Evolutionary conservation across 2,329 filamentous ascomycete genomes (phyloP).

Genomic region (Trichoderma simmonsii): DNA sequence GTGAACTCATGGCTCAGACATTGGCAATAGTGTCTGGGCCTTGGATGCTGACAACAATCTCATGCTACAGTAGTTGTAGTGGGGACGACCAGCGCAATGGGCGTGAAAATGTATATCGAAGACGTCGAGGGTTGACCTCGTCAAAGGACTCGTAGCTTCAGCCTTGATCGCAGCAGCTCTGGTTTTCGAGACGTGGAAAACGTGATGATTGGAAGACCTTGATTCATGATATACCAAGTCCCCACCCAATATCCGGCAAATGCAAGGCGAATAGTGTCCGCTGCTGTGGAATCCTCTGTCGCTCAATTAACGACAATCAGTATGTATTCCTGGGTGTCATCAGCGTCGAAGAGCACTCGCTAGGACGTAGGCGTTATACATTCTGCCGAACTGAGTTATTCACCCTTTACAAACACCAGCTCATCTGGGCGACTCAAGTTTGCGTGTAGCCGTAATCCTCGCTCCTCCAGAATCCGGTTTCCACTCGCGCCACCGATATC

Average conservation of each 20-base stretch:
- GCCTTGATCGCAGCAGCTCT: background rate
- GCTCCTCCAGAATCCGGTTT: background rate
- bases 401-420: background rate
- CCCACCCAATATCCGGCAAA: background rate
- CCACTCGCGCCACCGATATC: background rate
- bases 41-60: too few species aligned
- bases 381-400: background rate
- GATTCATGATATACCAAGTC: background rate
- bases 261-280: background rate
- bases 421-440: background rate
- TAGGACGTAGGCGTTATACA: too few species aligned
- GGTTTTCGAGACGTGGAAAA: background rate
- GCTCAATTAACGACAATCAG: too few species aligned
- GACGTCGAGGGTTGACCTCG: too few species aligned
- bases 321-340: too few species aligned
- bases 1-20: too few species aligned
- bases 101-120: too few species aligned
- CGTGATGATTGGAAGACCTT: background rate
- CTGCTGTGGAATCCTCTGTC: background rate
- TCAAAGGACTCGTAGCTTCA: background rate
- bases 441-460: background rate
- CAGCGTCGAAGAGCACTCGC: too few species aligned
- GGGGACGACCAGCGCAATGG: too few species aligned
- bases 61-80: too few species aligned
- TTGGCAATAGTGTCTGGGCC: too few species aligned